Evolutionary conservation across 2,329 filamentous ascomycete genomes (phyloP).

Genomic region (Aspergillus felis): DNA sequence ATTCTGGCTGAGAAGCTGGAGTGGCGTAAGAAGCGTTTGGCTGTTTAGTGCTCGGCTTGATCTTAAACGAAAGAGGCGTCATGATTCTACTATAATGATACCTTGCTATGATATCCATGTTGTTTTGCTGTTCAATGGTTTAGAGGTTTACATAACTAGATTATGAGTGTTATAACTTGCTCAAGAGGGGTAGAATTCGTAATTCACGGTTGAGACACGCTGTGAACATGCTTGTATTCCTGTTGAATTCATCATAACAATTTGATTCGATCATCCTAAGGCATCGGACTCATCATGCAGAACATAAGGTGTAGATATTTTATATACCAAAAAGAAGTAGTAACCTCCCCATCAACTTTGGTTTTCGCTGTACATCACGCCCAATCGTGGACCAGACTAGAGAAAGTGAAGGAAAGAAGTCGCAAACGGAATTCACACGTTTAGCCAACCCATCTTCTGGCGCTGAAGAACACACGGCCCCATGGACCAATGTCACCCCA

Average conservation of each 20-base stretch:
- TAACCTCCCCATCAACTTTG: not conserved
- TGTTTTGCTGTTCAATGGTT: not conserved
- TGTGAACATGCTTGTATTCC: not conserved
- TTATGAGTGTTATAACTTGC: not conserved
- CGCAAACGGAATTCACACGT: not conserved
- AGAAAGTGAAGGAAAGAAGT: not conserved
- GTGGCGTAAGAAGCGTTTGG: constrained; percentile 27
- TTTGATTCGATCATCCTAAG: not conserved
- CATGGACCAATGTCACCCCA: constrained; percentile 84
- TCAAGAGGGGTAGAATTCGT: not conserved
- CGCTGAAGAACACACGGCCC: constrained; percentile 81
- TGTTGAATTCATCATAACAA: not conserved
- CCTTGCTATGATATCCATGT: not conserved
- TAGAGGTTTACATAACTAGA: not conserved
- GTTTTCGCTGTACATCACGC: not conserved
- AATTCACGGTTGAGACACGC: not conserved
- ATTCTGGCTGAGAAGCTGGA: constrained; percentile 77
- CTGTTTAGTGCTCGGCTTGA: not conserved
- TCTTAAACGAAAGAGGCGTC: not conserved
- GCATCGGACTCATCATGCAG: not conserved
- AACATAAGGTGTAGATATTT: not conserved
- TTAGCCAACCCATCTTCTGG: constrained; percentile 78
- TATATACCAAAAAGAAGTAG: not conserved
- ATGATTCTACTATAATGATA: not conserved
- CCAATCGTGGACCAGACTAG: not conserved